Evolutionary conservation across 2,329 filamentous ascomycete species (phyloP).

Genomic region (Exophiala sideris): DNA sequence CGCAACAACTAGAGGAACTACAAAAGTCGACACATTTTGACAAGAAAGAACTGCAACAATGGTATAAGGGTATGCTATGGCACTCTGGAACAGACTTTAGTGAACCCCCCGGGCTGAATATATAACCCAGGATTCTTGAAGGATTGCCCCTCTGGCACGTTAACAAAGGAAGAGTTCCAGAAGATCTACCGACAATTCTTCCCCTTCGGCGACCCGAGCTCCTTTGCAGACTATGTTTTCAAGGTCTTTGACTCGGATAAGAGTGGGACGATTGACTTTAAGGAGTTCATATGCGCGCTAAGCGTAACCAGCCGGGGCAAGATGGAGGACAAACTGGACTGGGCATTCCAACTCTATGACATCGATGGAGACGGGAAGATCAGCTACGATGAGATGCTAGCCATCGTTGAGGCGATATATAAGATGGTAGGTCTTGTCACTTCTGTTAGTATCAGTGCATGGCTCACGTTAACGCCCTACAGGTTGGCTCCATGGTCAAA

Average conservation of each 20-base stretch:
- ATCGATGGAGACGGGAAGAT: constrained; percentile 99
- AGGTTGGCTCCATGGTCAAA: constrained; percentile 99
- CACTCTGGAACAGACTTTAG: background rate
- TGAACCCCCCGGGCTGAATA: constrained; percentile 9
- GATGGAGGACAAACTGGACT: constrained; percentile 99
- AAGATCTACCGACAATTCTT: constrained; percentile 99
- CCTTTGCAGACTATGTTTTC: constrained; percentile 98
- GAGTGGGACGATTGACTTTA: constrained; percentile 97
- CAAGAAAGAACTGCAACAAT: constrained; percentile 99
- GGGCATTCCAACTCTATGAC: constrained; percentile 99
- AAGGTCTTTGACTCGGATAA: constrained; percentile 98
- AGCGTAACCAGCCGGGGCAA: constrained; percentile 95
- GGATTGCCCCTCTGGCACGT: constrained; percentile 93
- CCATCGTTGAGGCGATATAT: constrained; percentile 98
- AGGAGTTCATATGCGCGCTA: constrained; percentile 97
- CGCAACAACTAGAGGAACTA: constrained; percentile 90
- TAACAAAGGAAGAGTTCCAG: constrained; percentile 97
- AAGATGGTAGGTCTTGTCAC: constrained; percentile 72
- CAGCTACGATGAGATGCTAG: constrained; percentile 97
- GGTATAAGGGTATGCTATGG: constrained; percentile 83
- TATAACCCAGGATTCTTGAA: constrained; percentile 64
- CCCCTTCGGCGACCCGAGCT: constrained; percentile 94
- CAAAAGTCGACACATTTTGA: constrained; percentile 98
- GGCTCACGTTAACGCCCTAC: constrained; percentile 9
- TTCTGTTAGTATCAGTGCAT: background rate